phyloP scores from a whole-genome alignment of 2,329 filamentous ascomycete species.

The Rhynchosporium agropyri region DNA sequence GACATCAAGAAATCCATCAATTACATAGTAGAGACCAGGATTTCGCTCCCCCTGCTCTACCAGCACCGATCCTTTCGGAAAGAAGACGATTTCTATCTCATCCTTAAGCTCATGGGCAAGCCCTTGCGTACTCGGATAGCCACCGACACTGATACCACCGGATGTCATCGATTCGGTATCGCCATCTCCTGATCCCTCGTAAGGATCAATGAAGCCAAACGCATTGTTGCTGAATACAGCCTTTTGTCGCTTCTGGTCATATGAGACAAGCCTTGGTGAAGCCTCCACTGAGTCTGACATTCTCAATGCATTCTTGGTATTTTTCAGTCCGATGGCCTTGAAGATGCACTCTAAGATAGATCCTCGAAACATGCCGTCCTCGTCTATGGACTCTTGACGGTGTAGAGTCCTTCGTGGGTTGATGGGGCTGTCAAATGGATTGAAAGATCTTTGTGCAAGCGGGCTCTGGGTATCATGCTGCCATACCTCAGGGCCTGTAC shows the following conservation, averaged over 20 bases:
- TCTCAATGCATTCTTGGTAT: conserved; percentile 63
- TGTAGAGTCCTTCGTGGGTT: conserved; percentile 58
- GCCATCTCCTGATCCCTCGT: conserved; percentile 75
- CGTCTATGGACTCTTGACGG: conserved; percentile 80
- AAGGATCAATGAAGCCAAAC: conserved; percentile 87
- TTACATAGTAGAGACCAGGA: conserved; percentile 94
- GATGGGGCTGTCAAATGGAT: conserved; percentile 57
- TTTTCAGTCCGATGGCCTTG: conserved; percentile 83
- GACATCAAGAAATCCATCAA: conserved; percentile 95
- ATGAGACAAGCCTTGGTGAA: conserved; percentile 82
- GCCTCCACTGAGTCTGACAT: conserved; percentile 78
- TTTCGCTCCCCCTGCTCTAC: conserved; percentile 98
- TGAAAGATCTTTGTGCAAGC: conserved; percentile 52
- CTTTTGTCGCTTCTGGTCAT: conserved; percentile 80
- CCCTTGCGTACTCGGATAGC: conserved; percentile 62
- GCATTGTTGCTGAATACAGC: conserved; percentile 79
- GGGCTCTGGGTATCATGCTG: conserved; percentile 41
- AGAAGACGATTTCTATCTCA: conserved; percentile 96
- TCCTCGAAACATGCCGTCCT: conserved; percentile 85
- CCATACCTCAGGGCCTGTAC: conserved; percentile 35
- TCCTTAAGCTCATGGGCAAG: conserved; percentile 81
- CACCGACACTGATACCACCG: conserved; percentile 61
- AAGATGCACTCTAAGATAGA: conserved; percentile 95
- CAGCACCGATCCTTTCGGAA: conserved; percentile 89
- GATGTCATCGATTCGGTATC: conserved; percentile 87